Conservation (phyloP, 1,284 basidiomycete genomes). For the Ceratobasidium papillatum region DNA sequence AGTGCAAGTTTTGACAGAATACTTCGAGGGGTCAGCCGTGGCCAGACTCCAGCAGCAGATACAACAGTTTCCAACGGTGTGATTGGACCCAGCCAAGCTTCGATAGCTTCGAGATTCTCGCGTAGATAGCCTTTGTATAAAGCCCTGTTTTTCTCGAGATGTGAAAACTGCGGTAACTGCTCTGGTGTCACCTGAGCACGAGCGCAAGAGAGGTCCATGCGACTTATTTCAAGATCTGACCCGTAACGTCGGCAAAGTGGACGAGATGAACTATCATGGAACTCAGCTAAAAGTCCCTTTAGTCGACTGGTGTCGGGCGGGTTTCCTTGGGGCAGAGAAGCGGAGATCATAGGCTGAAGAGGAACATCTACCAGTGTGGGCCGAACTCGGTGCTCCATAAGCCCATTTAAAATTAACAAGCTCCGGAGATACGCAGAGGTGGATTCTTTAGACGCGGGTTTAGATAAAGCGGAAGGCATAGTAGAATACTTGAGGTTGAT, state of each 20-base stretch:
- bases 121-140: background rate
- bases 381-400: background rate
- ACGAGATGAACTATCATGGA: background rate
- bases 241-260: constrained; percentile 12
- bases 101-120: background rate
- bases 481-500: background rate
- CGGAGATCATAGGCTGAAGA: background rate
- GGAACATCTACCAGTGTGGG: background rate
- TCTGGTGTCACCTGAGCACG: background rate
- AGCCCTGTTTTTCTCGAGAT: background rate
- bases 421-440: too few relatives aligned
- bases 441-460: background rate
- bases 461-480: background rate
- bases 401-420: background rate
- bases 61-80: background rate
- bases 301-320: background rate
- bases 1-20: constrained; percentile 4
- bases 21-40: background rate
- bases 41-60: constrained; percentile 23
- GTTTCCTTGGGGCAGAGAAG: background rate
- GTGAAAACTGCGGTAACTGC: background rate
- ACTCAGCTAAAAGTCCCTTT: background rate
- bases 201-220: background rate
- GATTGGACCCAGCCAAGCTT: background rate
- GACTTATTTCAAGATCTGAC: constrained; percentile 9